phyloP scores from a whole-genome alignment of 495 filamentous ascomycete species.

The Lophiostoma macrostomum region DNA sequence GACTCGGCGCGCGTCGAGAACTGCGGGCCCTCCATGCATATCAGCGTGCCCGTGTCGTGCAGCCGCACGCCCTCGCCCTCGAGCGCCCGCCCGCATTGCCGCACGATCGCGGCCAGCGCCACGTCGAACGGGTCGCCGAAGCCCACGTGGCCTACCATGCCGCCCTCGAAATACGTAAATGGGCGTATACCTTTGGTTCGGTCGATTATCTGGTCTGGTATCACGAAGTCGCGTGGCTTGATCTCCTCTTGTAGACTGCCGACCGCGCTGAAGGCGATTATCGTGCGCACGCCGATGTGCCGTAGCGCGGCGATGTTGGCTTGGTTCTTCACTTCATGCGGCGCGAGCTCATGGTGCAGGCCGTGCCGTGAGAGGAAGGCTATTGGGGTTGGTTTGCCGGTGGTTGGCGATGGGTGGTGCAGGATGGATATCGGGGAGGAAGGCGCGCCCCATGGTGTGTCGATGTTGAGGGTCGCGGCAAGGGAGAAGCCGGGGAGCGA shows the following conservation, averaged over 20 bases:
- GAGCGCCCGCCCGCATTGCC: conserved; percentile 68
- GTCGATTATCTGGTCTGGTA: conserved; percentile 96
- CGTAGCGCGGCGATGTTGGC: conserved; percentile 96
- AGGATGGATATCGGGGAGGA: conserved; percentile 90
- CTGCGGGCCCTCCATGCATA: conserved; percentile 97
- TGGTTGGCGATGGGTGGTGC: conserved; percentile 65
- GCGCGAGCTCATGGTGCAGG: conserved; percentile 78
- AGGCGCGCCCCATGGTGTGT: conserved; percentile 88
- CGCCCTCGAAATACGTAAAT: conserved; percentile 93
- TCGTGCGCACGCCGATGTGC: conserved; percentile 77
- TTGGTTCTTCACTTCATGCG: conserved; percentile 84
- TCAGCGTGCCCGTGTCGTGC: conserved; percentile 72
- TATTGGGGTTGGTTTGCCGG: conserved; percentile 61
- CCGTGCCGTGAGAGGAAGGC: conserved; percentile 96
- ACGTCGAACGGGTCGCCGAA: conserved; percentile 95
- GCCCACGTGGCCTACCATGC: conserved; percentile 88
- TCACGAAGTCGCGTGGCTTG: conserved; percentile 89
- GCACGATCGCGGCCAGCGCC: conserved; percentile 67
- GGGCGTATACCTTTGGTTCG: conserved; percentile 84
- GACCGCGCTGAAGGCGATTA: conserved; percentile 94
- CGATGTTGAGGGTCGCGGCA: conserved; percentile 65
- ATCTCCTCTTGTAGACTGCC: conserved; percentile 89
- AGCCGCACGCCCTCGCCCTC: conserved; percentile 74
- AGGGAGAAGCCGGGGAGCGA: conserved; percentile 71
- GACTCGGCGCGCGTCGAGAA: conserved; percentile 98